phyloP scores from a whole-genome alignment of 2,329 filamentous ascomycete species.

The Nothopassalora personata region DNA sequence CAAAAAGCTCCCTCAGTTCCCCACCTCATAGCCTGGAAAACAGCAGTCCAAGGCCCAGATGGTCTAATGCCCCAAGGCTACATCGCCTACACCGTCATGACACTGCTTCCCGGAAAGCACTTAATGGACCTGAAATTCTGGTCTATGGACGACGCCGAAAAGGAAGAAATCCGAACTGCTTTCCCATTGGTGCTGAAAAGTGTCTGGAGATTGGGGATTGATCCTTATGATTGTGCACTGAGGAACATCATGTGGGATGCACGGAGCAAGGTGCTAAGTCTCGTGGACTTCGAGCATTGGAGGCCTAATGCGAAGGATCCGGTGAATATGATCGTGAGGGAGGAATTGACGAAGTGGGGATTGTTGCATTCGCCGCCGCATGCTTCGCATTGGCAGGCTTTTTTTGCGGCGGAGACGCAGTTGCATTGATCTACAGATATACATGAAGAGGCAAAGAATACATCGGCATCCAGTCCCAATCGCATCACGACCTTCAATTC shows the following conservation, averaged over 20 bases:
- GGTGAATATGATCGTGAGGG: conserved; percentile 23
- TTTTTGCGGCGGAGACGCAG: conserved; percentile 10
- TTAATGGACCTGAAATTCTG: conserved; percentile 29
- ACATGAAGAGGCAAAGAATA: not conserved
- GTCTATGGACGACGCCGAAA: conserved; percentile 18
- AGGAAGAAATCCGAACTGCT: conserved; percentile 20
- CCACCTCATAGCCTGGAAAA: conserved; percentile 23
- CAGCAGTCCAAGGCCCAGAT: conserved; percentile 16
- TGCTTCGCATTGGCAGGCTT: conserved; percentile 19
- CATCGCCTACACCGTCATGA: conserved; percentile 29
- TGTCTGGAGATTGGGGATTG: conserved; percentile 25
- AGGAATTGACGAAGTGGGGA: conserved; percentile 28
- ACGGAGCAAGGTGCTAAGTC: conserved; percentile 15
- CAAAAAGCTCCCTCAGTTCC: conserved; percentile 18
- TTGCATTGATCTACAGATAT: not conserved
- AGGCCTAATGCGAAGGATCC: conserved; percentile 19
- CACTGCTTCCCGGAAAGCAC: conserved; percentile 23
- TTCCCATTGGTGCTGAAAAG: conserved; percentile 22
- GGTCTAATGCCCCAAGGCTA: conserved; percentile 28
- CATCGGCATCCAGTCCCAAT: not conserved
- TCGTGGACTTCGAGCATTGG: conserved; percentile 33
- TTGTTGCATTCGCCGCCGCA: conserved; percentile 24
- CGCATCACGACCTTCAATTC: no score
- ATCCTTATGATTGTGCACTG: conserved; percentile 30
- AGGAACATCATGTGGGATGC: conserved; percentile 29